These are phyloP conservation scores for Podospora australis DNA, from an alignment of 495 filamentous ascomycete genomes.

Conservation along the genomic window DNA sequence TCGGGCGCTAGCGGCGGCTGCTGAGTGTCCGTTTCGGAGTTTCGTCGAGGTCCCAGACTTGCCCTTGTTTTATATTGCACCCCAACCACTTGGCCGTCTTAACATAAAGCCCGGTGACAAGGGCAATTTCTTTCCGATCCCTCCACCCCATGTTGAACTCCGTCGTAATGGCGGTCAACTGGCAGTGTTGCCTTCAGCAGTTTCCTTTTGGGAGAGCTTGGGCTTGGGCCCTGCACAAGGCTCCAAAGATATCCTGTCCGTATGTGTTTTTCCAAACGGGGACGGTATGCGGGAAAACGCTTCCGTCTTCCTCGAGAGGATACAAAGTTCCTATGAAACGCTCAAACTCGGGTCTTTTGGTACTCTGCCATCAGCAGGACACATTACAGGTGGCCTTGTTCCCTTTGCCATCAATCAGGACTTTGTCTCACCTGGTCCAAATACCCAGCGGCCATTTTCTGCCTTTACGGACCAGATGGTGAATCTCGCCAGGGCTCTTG, in stretches of 20 bases:
- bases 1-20: conserved; percentile 29
- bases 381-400: conserved; percentile 54
- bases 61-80: conserved; percentile 37
- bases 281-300: conserved; percentile 54
- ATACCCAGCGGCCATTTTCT: conserved; percentile 22
- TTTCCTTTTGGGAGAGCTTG: conserved; percentile 88
- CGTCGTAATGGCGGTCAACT: conserved; percentile 66
- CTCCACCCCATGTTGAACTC: conserved; percentile 67
- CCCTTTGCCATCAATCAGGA: conserved; percentile 43
- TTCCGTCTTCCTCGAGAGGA: conserved; percentile 61
- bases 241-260: conserved; percentile 67
- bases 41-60: conserved; percentile 49
- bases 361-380: conserved; percentile 45
- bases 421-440: conserved; percentile 20
- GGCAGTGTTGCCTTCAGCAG: conserved; percentile 70
- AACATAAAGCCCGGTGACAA: conserved; percentile 38
- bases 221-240: conserved; percentile 74
- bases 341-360: conserved; percentile 70
- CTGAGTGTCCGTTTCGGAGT: conserved; percentile 36
- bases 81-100: conserved; percentile 37
- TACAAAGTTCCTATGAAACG: conserved; percentile 69
- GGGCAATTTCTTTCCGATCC: conserved; percentile 40
- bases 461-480: conserved; percentile 23
- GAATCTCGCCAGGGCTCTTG: conserved; percentile 31
- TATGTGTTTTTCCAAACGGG: conserved; percentile 69